phyloP scores from a whole-genome alignment of 1,139 yeast genomes.

The Debaryomyces sp. region DNA sequence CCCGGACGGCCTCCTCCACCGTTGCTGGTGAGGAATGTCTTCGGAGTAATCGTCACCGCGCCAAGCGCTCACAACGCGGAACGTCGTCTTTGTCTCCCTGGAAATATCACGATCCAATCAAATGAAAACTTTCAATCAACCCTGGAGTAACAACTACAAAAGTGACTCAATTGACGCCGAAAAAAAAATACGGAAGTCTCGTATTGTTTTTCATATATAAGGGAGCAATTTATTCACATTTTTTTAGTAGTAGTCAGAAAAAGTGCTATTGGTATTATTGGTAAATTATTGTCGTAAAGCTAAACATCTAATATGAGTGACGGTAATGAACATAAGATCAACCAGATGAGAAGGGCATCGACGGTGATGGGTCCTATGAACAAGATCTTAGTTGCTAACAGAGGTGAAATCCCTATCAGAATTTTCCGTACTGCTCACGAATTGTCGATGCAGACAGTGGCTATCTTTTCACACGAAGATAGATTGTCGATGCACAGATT shows the following conservation, averaged over 20 bases:
- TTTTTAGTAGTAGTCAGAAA: neutral
- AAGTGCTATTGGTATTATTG: neutral
- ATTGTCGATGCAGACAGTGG: slow-evolving; percentile 95
- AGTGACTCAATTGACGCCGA: slow-evolving; percentile 3
- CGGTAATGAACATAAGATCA: slow-evolving; percentile 28
- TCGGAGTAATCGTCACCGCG: slow-evolving; percentile 5
- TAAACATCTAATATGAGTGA: neutral
- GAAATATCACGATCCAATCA: slow-evolving; percentile 5
- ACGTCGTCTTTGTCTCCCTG: neutral
- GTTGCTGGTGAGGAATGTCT: neutral
- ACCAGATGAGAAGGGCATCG: slow-evolving; percentile 63
- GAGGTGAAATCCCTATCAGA: slow-evolving; percentile 92
- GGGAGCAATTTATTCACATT: neutral
- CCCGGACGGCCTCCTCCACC: neutral
- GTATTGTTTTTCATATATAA: neutral
- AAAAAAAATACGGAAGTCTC: neutral
- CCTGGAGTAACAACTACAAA: neutral
- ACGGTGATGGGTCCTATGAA: slow-evolving; percentile 65
- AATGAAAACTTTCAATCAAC: slow-evolving; percentile 1
- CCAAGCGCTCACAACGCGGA: slow-evolving; percentile 5
- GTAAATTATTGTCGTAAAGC: neutral
- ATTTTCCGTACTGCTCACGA: slow-evolving; percentile 98
- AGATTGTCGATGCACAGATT: slow-evolving; percentile 92
- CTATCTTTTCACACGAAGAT: slow-evolving; percentile 96
- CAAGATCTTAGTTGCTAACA: slow-evolving; percentile 87